Evolutionary conservation across 352 stramenopile genomes (phyloP).

Genomic region (Globisporangium iwayamae): DNA sequence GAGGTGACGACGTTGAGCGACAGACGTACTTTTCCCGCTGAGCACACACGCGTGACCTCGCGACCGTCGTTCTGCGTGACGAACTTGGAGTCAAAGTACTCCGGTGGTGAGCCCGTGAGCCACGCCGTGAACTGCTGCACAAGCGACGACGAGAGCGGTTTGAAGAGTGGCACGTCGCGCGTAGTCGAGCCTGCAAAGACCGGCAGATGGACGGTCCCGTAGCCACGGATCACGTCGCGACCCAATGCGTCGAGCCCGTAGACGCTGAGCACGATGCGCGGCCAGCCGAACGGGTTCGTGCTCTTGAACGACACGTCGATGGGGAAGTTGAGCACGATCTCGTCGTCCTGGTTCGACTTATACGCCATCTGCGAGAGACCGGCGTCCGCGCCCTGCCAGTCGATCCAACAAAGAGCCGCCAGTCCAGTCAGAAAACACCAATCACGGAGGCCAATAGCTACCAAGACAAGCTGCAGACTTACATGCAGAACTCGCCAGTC

Average conservation of each 20-base stretch:
- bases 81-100: constrained; percentile 89
- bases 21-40: constrained; percentile 46
- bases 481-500: constrained; percentile 92
- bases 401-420: too few relatives aligned
- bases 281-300: constrained; percentile 95
- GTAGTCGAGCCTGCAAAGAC: constrained; percentile 50
- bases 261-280: constrained; percentile 86
- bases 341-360: constrained; percentile 38
- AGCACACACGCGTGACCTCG: constrained; percentile 65
- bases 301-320: constrained; percentile 95
- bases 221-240: constrained; percentile 89
- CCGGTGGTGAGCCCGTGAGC: constrained; percentile 82
- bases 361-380: constrained; percentile 89
- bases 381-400: constrained; percentile 57
- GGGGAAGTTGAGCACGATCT: constrained; percentile 94
- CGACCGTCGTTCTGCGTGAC: constrained; percentile 63
- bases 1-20: constrained; percentile 60
- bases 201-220: constrained; percentile 88
- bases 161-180: constrained; percentile 84
- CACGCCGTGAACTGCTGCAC: constrained; percentile 88
- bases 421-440: too few relatives aligned
- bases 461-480: constrained; percentile 5
- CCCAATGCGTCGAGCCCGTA: constrained; percentile 89
- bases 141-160: constrained; percentile 77
- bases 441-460: too few relatives aligned